Evolutionary conservation across 2,329 filamentous ascomycete genomes (phyloP).

Genomic region (Periconia sp.): DNA sequence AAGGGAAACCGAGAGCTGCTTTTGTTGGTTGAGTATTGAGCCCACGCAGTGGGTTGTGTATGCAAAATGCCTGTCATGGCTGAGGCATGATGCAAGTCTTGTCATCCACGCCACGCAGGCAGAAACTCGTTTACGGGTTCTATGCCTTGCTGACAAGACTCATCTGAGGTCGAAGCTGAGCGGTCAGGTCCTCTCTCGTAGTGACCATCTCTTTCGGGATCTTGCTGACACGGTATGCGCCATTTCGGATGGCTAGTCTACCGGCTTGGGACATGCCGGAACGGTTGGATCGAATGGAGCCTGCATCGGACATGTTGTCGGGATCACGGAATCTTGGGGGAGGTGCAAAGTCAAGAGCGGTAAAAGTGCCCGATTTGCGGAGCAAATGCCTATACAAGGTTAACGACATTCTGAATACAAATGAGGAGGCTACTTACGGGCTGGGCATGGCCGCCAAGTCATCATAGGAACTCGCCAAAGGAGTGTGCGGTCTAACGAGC

Average conservation of each 20-base stretch:
- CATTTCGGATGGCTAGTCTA: slow-evolving; percentile 71
- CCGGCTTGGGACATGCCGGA: slow-evolving; percentile 74
- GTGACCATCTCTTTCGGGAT: slow-evolving; percentile 82
- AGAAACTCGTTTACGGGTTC: slow-evolving; percentile 5
- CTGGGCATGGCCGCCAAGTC: slow-evolving; percentile 84
- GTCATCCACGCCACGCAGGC: slow-evolving; percentile 6
- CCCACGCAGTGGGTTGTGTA: slow-evolving; percentile 40
- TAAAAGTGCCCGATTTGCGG: slow-evolving; percentile 78
- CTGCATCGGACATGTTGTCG: slow-evolving; percentile 47
- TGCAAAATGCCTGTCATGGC: slow-evolving; percentile 26
- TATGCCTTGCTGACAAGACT: slow-evolving; percentile 47
- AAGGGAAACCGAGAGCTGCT: slow-evolving; percentile 23
- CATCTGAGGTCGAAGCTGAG: slow-evolving; percentile 60
- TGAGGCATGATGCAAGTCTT: slow-evolving; percentile 7
- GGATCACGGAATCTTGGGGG: slow-evolving; percentile 68
- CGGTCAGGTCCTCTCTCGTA: slow-evolving; percentile 67
- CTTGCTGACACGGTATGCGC: slow-evolving; percentile 83
- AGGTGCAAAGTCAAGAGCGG: slow-evolving; percentile 77
- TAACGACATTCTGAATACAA: slow-evolving; percentile 19
- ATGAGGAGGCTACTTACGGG: slow-evolving; percentile 66
- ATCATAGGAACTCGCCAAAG: slow-evolving; percentile 80
- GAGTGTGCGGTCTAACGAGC: slow-evolving; percentile 72
- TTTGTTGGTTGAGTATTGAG: slow-evolving; percentile 20
- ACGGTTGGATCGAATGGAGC: slow-evolving; percentile 66
- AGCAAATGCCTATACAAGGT: slow-evolving; percentile 61